Base-by-base conservation (phyloP, 768 basidiomycete species). In the Collybia mongolica region DNA sequence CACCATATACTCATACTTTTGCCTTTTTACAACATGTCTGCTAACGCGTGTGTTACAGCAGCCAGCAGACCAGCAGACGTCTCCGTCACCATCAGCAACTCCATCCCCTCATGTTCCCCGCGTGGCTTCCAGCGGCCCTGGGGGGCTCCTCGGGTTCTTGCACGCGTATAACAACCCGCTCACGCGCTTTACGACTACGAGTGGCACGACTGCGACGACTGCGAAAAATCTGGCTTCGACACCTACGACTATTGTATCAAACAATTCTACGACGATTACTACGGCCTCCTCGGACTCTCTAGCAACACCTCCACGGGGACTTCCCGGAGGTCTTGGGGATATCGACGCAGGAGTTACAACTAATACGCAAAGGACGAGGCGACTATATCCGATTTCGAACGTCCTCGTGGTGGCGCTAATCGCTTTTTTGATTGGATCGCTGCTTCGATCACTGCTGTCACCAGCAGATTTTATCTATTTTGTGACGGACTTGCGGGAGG, bases 381-480 rank as follows among this genome's bases (percentile, higher is more conserved):
- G 60, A 50, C 46, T 60, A 57, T 79, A 76, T 60, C 68, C 73
- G 43, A 53, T 76, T 59, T 75, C 77, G 39, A 85, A 83, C 37
- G 67, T 96, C 51, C 61, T 97, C 58, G 72, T 93, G 52, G 81
- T 88, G 35, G 93, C 84, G 35, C 67, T 98, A 54, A 89, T 97
- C 59, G 87, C 89, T 22, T 94, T 98, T 68, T 72, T 98, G 60
- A 80, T 98, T 60, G 96, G 96, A 49, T 95, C 93, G 22, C 72
- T 98, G 48, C 71, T 97, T 53, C 82, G 96, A 48, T 93, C 91
- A 15, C 75, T 98, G 54, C 73, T 98, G 35, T 89, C 87, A 5
- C 91, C 96, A 39, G 90, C 88, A 14, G 96, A 97, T 68, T 95
- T 93, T 71, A 84, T 94, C 39, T 86, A 93, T 64, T 82, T 91